Evolutionary conservation across 306 rosid genomes (phyloP).

Genomic region (Begonia masoniana): DNA sequence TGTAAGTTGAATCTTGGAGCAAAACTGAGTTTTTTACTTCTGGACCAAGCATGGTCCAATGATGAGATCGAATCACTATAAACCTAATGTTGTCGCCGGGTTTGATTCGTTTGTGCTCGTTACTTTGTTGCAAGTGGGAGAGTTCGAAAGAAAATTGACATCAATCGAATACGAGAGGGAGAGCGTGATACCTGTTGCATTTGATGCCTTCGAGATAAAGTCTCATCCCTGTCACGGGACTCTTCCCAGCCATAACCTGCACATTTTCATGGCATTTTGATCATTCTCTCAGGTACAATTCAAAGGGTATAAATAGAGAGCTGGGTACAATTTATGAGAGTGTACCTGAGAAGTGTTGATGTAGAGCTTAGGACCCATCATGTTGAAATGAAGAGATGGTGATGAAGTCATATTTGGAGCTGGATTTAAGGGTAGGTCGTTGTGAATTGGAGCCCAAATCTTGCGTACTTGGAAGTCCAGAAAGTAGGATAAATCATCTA

Average conservation of each 20-base stretch:
- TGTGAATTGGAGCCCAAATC: conserved; percentile 81
- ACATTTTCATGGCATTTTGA: not conserved
- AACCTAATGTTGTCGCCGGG: too few species aligned
- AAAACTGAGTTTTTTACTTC: too few species aligned
- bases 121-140: too few species aligned
- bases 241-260: conserved; percentile 54
- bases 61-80: too few species aligned
- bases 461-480: conserved; percentile 76
- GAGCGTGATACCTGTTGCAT: conserved; percentile 48
- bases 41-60: too few species aligned
- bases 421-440: conserved; percentile 63
- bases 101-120: too few species aligned
- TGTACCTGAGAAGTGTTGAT: conserved; percentile 52
- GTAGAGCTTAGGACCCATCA: conserved; percentile 76
- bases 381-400: conserved; percentile 46
- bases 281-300: not conserved
- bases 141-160: too few species aligned
- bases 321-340: too few species aligned
- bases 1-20: too few species aligned
- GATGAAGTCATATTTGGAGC: conserved; percentile 31
- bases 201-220: conserved; percentile 89
- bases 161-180: too few species aligned
- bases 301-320: too few species aligned
- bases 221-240: conserved; percentile 81
- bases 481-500: conserved; percentile 67